phyloP scores from a whole-genome alignment of 2,329 filamentous ascomycete genomes.

The Xylaria sp. region DNA sequence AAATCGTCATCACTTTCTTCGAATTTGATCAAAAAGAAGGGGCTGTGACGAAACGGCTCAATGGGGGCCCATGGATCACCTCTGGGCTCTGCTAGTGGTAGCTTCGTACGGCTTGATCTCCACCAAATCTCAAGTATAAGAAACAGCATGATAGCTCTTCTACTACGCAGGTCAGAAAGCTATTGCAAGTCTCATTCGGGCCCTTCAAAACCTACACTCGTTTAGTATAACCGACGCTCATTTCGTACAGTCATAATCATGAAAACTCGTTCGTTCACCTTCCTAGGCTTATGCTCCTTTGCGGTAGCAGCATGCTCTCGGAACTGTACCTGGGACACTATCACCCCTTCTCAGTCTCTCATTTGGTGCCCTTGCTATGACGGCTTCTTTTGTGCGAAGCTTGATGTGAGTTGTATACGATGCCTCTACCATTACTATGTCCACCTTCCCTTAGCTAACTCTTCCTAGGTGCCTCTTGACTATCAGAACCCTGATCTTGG shows the following conservation, averaged over 20 bases:
- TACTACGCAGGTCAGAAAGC: neutral
- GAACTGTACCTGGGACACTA: conserved; percentile 24
- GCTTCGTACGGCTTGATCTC: neutral
- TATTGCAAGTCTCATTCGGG: neutral
- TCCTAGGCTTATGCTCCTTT: neutral
- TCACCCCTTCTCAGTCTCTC: conserved; percentile 14
- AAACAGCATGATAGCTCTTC: neutral
- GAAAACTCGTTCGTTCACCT: neutral
- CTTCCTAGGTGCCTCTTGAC: conserved; percentile 15
- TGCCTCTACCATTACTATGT: neutral
- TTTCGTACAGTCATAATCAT: neutral
- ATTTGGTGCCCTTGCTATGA: conserved; percentile 17
- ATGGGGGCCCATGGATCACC: neutral
- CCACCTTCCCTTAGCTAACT: neutral
- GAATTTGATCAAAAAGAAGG: conserved; percentile 1
- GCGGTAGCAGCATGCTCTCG: conserved; percentile 5
- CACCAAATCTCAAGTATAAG: neutral
- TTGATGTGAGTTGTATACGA: conserved; percentile 19
- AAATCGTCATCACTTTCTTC: neutral
- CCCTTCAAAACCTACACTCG: neutral
- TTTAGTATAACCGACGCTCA: neutral
- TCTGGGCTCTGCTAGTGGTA: neutral
- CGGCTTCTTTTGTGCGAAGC: conserved; percentile 21
- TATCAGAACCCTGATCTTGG: conserved; percentile 13
- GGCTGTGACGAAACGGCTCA: neutral